phyloP scores from a whole-genome alignment of 768 basidiomycete genomes.

The Tubosaeta brunneosetosa region DNA sequence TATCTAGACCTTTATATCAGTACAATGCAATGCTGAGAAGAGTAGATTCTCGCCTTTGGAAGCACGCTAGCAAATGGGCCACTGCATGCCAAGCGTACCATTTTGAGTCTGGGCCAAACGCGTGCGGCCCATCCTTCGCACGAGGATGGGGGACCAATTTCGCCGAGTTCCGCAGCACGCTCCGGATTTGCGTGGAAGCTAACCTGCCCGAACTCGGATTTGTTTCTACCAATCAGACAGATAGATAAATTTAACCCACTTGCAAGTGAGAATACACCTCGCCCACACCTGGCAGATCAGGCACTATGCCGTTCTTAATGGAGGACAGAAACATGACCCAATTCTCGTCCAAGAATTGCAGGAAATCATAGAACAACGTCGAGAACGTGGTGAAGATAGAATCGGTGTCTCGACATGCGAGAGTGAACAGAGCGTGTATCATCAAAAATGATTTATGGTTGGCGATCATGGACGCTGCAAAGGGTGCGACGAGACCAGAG shows the following conservation, averaged over 20 bases:
- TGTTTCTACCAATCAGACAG: background rate
- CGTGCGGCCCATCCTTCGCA: slow-evolving; percentile 6
- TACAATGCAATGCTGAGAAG: background rate
- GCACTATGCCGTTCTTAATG: slow-evolving; percentile 5
- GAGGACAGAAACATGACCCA: slow-evolving; percentile 2
- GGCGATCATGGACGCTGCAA: slow-evolving; percentile 1
- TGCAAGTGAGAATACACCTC: slow-evolving; percentile 2
- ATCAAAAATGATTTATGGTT: background rate
- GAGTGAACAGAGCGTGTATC: background rate
- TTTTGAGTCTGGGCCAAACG: slow-evolving; percentile 3
- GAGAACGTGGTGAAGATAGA: background rate
- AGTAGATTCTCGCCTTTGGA: background rate
- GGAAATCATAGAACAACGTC: background rate
- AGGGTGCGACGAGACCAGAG: background rate
- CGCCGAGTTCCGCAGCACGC: slow-evolving; percentile 1
- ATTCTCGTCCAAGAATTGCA: background rate
- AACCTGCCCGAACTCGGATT: background rate
- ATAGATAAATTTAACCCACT: background rate
- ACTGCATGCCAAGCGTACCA: background rate
- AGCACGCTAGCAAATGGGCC: background rate
- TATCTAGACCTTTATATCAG: background rate
- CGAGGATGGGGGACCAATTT: background rate
- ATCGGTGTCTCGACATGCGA: slow-evolving; percentile 1
- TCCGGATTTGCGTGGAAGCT: background rate
- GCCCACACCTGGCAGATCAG: slow-evolving; percentile 4